Evolutionary conservation across 495 filamentous ascomycete genomes (phyloP), one percentile per base, ranked within the genome.

Genomic region (Bacidia rubella): DNA sequence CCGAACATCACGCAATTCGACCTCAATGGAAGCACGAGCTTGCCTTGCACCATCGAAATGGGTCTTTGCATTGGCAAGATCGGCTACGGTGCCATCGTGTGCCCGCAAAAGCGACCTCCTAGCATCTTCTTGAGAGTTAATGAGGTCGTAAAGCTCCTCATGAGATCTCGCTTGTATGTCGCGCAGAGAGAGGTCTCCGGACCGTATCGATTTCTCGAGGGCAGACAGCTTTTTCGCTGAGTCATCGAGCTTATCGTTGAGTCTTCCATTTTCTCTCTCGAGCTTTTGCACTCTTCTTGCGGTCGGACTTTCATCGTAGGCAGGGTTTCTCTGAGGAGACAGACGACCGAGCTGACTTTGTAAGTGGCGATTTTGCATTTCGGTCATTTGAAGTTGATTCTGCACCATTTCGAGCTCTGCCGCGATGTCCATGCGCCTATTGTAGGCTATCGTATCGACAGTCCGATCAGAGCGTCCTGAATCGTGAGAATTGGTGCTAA

Each of bases 341-440:
- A 70, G 68, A 23, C 83, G 78, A 42, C 86, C 82, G 52, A 96
- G 70, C 62, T 95, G 89, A 63, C 79, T 90, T 61, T 95, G 86
- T 15, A 98, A 78, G 63, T 98, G 90, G 32, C 86, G 81, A 68
- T 95, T 95, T 58, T 90, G 86, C 87, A 98, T 95, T 66, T 97
- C 84, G 7, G 85, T 83, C 69, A 97, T 78, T 60, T 98, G 90
- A 43, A 98, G 77, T 65, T 94, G 88, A 63, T 93, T 97, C 62
- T 96, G 92, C 43, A 95, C 72, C 66, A 93, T 80, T 61, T 98
- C 92, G 9, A 96, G 70, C 61, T 98, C 90, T 11, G 86, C 79
- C 32, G 87, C 90, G 51, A 95, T 70, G 61, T 98, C 92, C 82
- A 94, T 88, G 15, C 83, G 80, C 58, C 84, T 86, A 62, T 93